Percentiles rank a stretch among this genome's conserved stretches.
Evolutionary conservation across 2,329 filamentous ascomycete genomes (phyloP).

Genomic region (Colletotrichum sp.): DNA sequence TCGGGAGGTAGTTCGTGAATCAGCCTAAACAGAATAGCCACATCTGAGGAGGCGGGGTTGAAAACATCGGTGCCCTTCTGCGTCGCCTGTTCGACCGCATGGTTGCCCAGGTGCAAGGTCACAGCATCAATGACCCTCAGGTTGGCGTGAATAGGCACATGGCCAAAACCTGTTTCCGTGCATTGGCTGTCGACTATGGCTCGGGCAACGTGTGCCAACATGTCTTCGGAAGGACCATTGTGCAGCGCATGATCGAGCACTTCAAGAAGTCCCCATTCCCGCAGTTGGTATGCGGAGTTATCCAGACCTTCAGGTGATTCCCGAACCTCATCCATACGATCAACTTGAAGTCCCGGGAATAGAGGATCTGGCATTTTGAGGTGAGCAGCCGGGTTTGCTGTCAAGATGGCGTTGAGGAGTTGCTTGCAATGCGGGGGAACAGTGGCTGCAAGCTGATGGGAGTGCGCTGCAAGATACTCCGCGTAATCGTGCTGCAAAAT

Average conservation of each 20-base stretch:
- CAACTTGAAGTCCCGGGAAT: slow-evolving; percentile 75
- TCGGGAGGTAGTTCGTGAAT: slow-evolving; percentile 77
- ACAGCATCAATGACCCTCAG: slow-evolving; percentile 78
- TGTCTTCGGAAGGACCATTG: slow-evolving; percentile 71
- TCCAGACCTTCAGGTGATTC: slow-evolving; percentile 69
- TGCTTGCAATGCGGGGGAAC: slow-evolving; percentile 87
- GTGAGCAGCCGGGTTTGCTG: slow-evolving; percentile 73
- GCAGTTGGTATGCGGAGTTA: slow-evolving; percentile 63
- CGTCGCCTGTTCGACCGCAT: slow-evolving; percentile 66
- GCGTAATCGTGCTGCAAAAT: slow-evolving; percentile 94
- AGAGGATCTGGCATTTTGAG: slow-evolving; percentile 77
- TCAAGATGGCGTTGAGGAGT: slow-evolving; percentile 85
- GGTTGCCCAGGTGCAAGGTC: slow-evolving; percentile 80
- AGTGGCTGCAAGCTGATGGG: slow-evolving; percentile 79
- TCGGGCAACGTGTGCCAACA: slow-evolving; percentile 77
- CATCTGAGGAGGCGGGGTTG: slow-evolving; percentile 68
- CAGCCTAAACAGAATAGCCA: slow-evolving; percentile 76
- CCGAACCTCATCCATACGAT: slow-evolving; percentile 76
- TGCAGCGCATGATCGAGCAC: slow-evolving; percentile 65
- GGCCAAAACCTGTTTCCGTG: slow-evolving; percentile 68
- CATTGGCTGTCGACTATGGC: slow-evolving; percentile 67
- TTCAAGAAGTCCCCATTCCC: slow-evolving; percentile 59
- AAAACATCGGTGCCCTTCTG: slow-evolving; percentile 69
- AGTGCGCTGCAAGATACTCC: slow-evolving; percentile 88
- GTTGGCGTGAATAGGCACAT: slow-evolving; percentile 72